Percentiles rank a stretch among this genome's conserved stretches.
These are phyloP conservation scores for Fusarium phyllophilum DNA, from an alignment of 2,329 filamentous ascomycete species.

Conservation along the genomic window DNA sequence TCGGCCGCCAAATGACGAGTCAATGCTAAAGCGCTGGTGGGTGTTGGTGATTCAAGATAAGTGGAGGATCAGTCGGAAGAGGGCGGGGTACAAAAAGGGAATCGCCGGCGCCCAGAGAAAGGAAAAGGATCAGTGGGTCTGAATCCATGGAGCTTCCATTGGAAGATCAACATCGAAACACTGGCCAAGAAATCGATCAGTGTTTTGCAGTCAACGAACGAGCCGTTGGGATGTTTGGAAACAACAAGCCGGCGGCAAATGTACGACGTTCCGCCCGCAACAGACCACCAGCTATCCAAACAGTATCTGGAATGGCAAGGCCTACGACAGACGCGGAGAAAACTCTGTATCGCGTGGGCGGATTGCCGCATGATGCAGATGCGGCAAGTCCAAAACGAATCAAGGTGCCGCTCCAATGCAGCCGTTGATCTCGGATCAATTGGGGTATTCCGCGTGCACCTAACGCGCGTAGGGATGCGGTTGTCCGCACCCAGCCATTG, in stretches of 20 bases:
- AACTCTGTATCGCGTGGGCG: slow-evolving; percentile 32
- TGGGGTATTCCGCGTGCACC: slow-evolving; percentile 33
- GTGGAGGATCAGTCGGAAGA: slow-evolving; percentile 28
- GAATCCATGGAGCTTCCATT: slow-evolving; percentile 15
- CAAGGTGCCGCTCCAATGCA: slow-evolving; percentile 24
- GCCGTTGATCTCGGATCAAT: slow-evolving; percentile 42
- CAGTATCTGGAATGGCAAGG: slow-evolving; percentile 20
- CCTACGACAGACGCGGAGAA: slow-evolving; percentile 28
- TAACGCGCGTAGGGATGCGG: slow-evolving; percentile 21
- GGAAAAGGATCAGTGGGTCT: slow-evolving; percentile 21
- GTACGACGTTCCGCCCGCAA: slow-evolving; percentile 20
- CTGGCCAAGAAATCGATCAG: slow-evolving; percentile 19
- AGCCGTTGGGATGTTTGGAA: slow-evolving; percentile 12
- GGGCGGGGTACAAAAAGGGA: slow-evolving; percentile 34
- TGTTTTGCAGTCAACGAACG: slow-evolving; percentile 7
- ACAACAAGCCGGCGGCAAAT: slow-evolving; percentile 13
- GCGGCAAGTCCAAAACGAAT: slow-evolving; percentile 35
- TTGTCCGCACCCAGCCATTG: slow-evolving; percentile 14
- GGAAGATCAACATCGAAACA: slow-evolving; percentile 10
- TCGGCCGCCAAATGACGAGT: slow-evolving; percentile 32
- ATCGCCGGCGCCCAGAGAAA: slow-evolving; percentile 4
- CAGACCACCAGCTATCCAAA: slow-evolving; percentile 15
- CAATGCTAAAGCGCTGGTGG: slow-evolving; percentile 20
- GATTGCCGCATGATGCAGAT: slow-evolving; percentile 36
- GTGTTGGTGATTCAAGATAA: slow-evolving; percentile 29